Base-by-base conservation (phyloP, 768 basidiomycete genomes). In the Roridomyces roridus region DNA sequence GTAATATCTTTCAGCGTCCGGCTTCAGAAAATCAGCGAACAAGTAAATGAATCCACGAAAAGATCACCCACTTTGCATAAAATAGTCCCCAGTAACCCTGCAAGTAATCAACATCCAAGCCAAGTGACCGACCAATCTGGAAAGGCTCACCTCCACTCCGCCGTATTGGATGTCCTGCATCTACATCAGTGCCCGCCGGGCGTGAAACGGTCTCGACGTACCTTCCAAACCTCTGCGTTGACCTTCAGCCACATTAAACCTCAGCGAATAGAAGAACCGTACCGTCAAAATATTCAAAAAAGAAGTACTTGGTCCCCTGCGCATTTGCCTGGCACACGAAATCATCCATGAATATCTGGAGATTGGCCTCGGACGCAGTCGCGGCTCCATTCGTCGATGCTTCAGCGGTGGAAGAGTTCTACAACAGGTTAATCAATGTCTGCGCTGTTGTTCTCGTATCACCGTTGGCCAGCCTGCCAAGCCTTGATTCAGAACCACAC, bases 291-390 rank as follows among this genome's bases (percentile, higher is more conserved):
- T 18, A 25, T 35, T 24, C 37, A 48, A 93, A 92, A 78, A 84
- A 95, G 82, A 93, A 96, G 75, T 96, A 96, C 18, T 84, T 77
- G 2, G 91, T 94, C 12, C 83, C 83, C 59, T 94, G 94, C 17
- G 70, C 58, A 69, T 94, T 97, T 0, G 96, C 91, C 68, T 85
- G 81, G 67, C 96, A 99, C 8, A 95, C 86, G 63, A 93, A 99
- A 0, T 82, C 85, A 68, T 98, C 79, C 56, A 99, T 67, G 81
- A 92, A 99, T 17, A 69, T 84, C 83, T 98, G 51, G 71, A 28
- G 4, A 62, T 88, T 87, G 5, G 71, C 67, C 43, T 77, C 72
- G 0, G 84, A 86, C 8, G 94, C 89, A 11, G 66, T 65, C 5
- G 86, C 87, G 15, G 87, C 81, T 0, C 93, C 94, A 65, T 93